These are phyloP conservation scores for Fusarium coicis DNA, from an alignment of 2,329 filamentous ascomycete genomes.

Conservation along the genomic window DNA sequence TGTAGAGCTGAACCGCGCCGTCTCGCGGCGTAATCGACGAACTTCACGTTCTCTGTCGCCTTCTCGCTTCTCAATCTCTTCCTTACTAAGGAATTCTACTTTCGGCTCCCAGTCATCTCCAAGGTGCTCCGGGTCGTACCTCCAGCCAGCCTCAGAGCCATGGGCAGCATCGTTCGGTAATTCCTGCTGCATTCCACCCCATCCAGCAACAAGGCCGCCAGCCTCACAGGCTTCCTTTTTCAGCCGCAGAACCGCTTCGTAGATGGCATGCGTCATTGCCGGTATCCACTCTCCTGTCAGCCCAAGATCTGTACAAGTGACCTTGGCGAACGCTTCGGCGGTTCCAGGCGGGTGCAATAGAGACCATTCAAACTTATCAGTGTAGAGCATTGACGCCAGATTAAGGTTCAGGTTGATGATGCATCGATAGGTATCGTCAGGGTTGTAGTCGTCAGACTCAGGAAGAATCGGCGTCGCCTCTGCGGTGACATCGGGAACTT, in stretches of 20 bases:
- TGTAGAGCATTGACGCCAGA: slow-evolving; percentile 89
- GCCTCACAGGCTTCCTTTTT: slow-evolving; percentile 98
- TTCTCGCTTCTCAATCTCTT: slow-evolving; percentile 97
- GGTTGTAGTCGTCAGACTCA: slow-evolving; percentile 81
- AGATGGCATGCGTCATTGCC: slow-evolving; percentile 94
- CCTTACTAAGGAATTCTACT: slow-evolving; percentile 84
- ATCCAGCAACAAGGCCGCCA: slow-evolving; percentile 82
- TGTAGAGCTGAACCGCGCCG: slow-evolving; percentile 89
- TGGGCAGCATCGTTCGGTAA: slow-evolving; percentile 91
- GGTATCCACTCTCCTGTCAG: slow-evolving; percentile 93
- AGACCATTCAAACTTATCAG: slow-evolving; percentile 98
- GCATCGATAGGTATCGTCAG: slow-evolving; percentile 94
- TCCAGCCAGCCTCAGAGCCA: slow-evolving; percentile 87
- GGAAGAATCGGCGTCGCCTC: slow-evolving; percentile 69
- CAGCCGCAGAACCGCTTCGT: slow-evolving; percentile 89
- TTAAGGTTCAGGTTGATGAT: slow-evolving; percentile 93
- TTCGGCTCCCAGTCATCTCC: slow-evolving; percentile 87
- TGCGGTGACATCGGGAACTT: slow-evolving; percentile 71
- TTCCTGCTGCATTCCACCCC: slow-evolving; percentile 69
- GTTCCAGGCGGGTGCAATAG: slow-evolving; percentile 90
- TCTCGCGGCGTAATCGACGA: slow-evolving; percentile 86
- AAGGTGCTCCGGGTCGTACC: slow-evolving; percentile 92
- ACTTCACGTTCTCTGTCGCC: slow-evolving; percentile 94
- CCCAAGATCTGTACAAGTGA: slow-evolving; percentile 92
- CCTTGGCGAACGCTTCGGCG: slow-evolving; percentile 90